Conservation (phyloP, 805 yeast species). For the Suhomyces emberorum region DNA sequence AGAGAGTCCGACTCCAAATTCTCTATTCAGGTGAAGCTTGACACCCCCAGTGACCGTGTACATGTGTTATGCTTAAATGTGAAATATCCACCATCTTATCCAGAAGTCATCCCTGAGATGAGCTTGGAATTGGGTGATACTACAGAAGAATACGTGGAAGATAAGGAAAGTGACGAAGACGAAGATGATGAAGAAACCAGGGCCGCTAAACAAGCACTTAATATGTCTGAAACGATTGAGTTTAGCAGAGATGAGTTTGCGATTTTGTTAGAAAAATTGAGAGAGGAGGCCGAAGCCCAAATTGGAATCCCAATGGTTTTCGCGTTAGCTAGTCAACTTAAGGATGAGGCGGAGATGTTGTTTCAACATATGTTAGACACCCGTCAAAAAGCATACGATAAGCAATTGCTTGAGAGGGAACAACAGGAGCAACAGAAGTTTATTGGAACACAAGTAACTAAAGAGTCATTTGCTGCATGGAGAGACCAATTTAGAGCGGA, state of each 20-base stretch:
- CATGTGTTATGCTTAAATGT: constrained; percentile 62
- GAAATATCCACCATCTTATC: constrained; percentile 73
- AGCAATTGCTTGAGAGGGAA: constrained; percentile 61
- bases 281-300: constrained; percentile 68
- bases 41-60: constrained; percentile 57
- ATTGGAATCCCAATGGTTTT: constrained; percentile 92
- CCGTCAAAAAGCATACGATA: constrained; percentile 57
- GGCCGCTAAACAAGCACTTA: constrained; percentile 39
- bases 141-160: constrained; percentile 26
- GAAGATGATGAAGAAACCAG: constrained; percentile 26
- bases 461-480: constrained; percentile 74
- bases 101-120: constrained; percentile 71
- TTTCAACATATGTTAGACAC: constrained; percentile 56
- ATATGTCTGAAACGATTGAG: constrained; percentile 55
- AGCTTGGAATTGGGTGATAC: constrained; percentile 31
- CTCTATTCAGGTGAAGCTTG: constrained; percentile 59
- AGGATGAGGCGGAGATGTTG: constrained; percentile 73
- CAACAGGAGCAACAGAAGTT: constrained; percentile 85
- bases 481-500: constrained; percentile 67
- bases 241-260: constrained; percentile 49
- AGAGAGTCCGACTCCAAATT: constrained; percentile 46
- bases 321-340: constrained; percentile 69
- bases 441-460: constrained; percentile 84
- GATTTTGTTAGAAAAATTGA: constrained; percentile 37
- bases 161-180: constrained; percentile 39